These are phyloP conservation scores for Leishmania guyanensis DNA, from an alignment of 208 protist genomes.

Conservation along the genomic window DNA sequence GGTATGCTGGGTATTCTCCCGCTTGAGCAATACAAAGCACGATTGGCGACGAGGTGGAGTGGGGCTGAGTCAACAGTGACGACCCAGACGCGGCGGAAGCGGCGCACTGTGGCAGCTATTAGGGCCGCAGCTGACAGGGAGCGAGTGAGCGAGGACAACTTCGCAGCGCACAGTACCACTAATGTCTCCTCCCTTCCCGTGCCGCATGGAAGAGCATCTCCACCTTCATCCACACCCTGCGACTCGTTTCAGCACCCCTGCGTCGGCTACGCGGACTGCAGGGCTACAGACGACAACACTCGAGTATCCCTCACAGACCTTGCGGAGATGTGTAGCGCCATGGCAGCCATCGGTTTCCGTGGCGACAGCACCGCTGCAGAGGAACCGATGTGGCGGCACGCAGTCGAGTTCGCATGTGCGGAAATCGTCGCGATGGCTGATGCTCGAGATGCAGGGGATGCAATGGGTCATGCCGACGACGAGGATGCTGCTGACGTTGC, in stretches of 20 bases:
- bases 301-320: conserved; percentile 36
- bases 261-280: neutral
- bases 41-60: neutral
- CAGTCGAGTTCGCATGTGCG: conserved; percentile 39
- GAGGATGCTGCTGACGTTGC: neutral
- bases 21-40: conserved; percentile 51
- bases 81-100: neutral
- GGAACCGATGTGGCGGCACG: conserved; percentile 47
- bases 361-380: conserved; percentile 33
- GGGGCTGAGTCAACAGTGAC: neutral
- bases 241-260: neutral
- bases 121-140: neutral
- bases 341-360: conserved; percentile 50
- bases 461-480: neutral
- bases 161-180: neutral
- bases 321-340: conserved; percentile 44
- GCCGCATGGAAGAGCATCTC: neutral
- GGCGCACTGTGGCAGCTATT: conserved; percentile 21
- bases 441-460: conserved; percentile 2
- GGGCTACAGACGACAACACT: neutral
- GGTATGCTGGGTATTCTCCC: conserved; percentile 44
- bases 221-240: neutral
- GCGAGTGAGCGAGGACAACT: neutral
- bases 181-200: neutral
- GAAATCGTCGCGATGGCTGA: conserved; percentile 20